Base-by-base conservation (phyloP, 1,139 yeast species). In the Eremothecium gossypii region DNA sequence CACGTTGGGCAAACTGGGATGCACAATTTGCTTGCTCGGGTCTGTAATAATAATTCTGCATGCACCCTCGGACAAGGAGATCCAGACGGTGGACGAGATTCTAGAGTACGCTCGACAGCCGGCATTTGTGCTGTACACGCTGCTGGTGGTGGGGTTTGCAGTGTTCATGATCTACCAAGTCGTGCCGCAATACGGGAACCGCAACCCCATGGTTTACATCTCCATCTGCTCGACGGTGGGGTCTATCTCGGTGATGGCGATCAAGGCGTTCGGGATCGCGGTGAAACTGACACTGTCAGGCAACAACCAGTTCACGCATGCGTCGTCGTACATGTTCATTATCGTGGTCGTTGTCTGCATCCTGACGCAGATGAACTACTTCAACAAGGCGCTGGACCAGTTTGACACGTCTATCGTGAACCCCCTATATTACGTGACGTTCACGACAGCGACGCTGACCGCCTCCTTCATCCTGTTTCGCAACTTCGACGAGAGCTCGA, bases 191-290 rank as follows among this genome's bases (percentile, higher is more conserved):
- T 78, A 83, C 53, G 96, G 96, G 26, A 71, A 77, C 45, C 74
- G 77, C 51, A 84, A 84, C 61, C 96, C 96, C 35, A 83, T 86
- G 83, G 81, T 86, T 48, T 86, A 86, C 66, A 79, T 86, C 51
- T 83, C 94, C 8, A 85, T 86, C 53, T 86, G 96, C 64, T 83
- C 95, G 1, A 71, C 87, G 1, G 96, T 85, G 42, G 96, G 96
- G 3, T 84, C 95, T 2, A 83, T 86, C 42, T 82, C 94, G 2
- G 95, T 86, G 41, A 87, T 89, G 85, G 73, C 94, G 33, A 86
- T 86, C 64, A 86, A 86, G 67, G 96, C 95, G 1, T 86, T 86
- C 66, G 96, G 96, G 30, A 83, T 86, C 58, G 96, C 96, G 1
- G 70, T 86, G 55, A 86, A 86, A 65, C 73, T 86, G 56, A 85